A percentile compares a stretch with the other conserved stretches of the same genome.
Evolutionary conservation across 2,329 filamentous ascomycete species (phyloP).

Genomic region (Paecilomyces formosus): DNA sequence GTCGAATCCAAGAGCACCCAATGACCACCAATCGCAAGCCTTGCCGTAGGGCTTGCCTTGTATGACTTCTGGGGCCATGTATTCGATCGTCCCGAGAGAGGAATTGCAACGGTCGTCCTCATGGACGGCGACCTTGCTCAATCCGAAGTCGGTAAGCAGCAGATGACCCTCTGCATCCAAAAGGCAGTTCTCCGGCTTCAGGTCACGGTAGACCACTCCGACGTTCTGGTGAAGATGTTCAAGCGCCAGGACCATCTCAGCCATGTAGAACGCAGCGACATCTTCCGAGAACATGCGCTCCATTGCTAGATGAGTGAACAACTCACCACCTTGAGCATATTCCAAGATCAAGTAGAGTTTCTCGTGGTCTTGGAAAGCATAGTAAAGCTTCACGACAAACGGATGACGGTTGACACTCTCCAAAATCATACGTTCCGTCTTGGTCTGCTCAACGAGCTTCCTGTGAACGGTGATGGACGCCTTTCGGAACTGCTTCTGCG

Average conservation of each 20-base stretch:
- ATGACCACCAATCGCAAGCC: conserved; percentile 97
- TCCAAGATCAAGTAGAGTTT: conserved; percentile 96
- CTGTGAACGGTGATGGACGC: conserved; percentile 92
- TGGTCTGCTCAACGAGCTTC: conserved; percentile 92
- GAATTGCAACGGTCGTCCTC: conserved; percentile 69
- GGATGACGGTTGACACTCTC: conserved; percentile 95
- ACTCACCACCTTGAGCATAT: conserved; percentile 92
- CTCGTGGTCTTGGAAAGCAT: conserved; percentile 96
- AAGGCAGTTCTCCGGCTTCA: conserved; percentile 97
- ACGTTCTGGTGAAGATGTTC: conserved; percentile 88
- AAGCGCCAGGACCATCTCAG: conserved; percentile 89
- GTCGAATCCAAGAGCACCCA: conserved; percentile 87
- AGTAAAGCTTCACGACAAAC: conserved; percentile 96
- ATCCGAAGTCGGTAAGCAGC: conserved; percentile 89
- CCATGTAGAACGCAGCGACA: conserved; percentile 94
- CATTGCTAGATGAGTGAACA: conserved; percentile 89
- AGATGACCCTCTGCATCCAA: conserved; percentile 87
- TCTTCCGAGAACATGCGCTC: conserved; percentile 94
- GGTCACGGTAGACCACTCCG: conserved; percentile 90
- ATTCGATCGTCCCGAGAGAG: conserved; percentile 89
- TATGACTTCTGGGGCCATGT: conserved; percentile 97
- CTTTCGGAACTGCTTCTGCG: conserved; percentile 98
- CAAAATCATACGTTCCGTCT: conserved; percentile 88
- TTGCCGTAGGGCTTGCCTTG: conserved; percentile 83
- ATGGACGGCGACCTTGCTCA: conserved; percentile 87